Base-by-base conservation (phyloP, 495 filamentous ascomycete genomes). In the Penicillium canescens region DNA sequence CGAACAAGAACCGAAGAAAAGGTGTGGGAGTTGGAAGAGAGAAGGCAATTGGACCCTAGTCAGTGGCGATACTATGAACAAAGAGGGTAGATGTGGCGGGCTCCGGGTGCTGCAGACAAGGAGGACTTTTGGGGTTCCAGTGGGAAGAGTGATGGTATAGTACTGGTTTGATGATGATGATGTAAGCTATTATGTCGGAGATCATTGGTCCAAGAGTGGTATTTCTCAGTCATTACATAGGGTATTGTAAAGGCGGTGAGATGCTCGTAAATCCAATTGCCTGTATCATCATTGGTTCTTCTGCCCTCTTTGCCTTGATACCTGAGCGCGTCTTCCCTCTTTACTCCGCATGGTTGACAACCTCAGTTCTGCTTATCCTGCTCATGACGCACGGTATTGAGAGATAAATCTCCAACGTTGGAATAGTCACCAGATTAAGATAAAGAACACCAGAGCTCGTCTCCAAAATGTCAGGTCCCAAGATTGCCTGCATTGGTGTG, bases 401-500 rank as follows among this genome's bases (percentile, higher is more conserved):
- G 37, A 16, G 36, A 11, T 38, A 38, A n/a, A 38, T n/a, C 6
- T 38, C 18, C 36, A 13, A 13, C 8, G 4, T 38, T 14, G 11
- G 4, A 8, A 39, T 18, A 41, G 12, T 21, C 18, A 8, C 14
- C 40, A 12, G 6, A 31, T 8, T 31, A 10, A 8, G 6, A 31
- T 31, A 8, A 10, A 31, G 28, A 31, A 31, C 28, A 2, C 9
- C 7, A 43, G 39, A 12, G 31, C 10, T 13, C 31, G 4, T 43
- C 4, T 26, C 20, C 26, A 65, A 18, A 40, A 73, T 72, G 70
- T 47, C 64, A 44, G 63, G 61, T 28, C 64, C 73, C 31, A 70
- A 55, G 39, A 93, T 98, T 67, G 91, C 91, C 62, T 96, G 92
- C 68, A 84, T 98, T 54, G 91, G 91, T 61, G 76, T 98, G 20